Conservation (phyloP, 1,139 yeast species). For the Kodamaea derodonti region DNA sequence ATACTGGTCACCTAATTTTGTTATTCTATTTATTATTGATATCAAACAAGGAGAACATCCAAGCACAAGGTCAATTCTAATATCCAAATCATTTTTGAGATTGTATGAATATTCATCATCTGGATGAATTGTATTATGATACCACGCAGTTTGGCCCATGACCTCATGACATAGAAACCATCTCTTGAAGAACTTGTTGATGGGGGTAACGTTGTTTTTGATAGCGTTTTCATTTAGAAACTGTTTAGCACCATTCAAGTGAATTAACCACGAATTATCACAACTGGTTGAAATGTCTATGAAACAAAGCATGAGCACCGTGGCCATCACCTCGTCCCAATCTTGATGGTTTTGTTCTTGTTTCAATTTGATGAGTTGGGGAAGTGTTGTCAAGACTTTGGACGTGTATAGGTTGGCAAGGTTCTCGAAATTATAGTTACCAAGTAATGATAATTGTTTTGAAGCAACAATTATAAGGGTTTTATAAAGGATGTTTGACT, state of each 20-base stretch:
- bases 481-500: conserved; percentile 26
- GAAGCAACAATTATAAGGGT: conserved; percentile 32
- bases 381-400: conserved; percentile 23
- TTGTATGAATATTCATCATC: conserved; percentile 23
- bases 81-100: conserved; percentile 26
- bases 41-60: conserved; percentile 36
- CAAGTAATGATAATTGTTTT: conserved; percentile 27
- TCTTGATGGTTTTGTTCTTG: conserved; percentile 15
- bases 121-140: conserved; percentile 12
- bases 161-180: conserved; percentile 38
- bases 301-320: conserved; percentile 33
- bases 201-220: conserved; percentile 18
- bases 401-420: conserved; percentile 21
- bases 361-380: conserved; percentile 22
- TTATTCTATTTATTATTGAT: conserved; percentile 27
- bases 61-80: conserved; percentile 29
- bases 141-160: conserved; percentile 39
- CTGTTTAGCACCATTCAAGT: conserved; percentile 32
- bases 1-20: conserved; percentile 29
- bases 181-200: conserved; percentile 28
- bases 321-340: conserved; percentile 38
- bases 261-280: conserved; percentile 31
- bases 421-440: conserved; percentile 19
- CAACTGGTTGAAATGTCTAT: conserved; percentile 37
- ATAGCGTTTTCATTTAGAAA: conserved; percentile 22